Conservation (phyloP, 345 rosid species). For the Conringia planisiliqua region DNA sequence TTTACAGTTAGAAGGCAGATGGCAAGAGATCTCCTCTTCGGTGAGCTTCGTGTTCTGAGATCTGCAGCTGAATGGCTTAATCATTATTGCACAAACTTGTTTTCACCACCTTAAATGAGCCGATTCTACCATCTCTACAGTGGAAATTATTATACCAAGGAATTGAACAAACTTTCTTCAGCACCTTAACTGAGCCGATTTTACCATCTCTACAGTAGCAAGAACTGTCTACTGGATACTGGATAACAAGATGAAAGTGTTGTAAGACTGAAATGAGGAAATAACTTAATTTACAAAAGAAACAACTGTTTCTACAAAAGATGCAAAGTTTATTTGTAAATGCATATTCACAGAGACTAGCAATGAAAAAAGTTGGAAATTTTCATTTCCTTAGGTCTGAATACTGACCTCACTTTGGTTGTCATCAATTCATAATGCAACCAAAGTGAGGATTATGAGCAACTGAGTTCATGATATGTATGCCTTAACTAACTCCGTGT, state of each 20-base stretch:
- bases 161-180: conserved; percentile 36
- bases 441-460: conserved; percentile 17
- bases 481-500: conserved; percentile 80
- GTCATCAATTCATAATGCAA: conserved; percentile 12
- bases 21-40: conserved; percentile 65
- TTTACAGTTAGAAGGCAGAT: conserved; percentile 44
- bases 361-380: conserved; percentile 21
- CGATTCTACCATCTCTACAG: background rate
- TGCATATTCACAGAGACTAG: conserved; percentile 26
- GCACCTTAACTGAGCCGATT: background rate
- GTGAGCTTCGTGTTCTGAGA: conserved; percentile 66
- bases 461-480: conserved; percentile 56
- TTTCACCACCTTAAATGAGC: conserved; percentile 6
- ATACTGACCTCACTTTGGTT: conserved; percentile 16
- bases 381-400: conserved; percentile 14
- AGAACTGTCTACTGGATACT: background rate
- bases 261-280: conserved; percentile 12
- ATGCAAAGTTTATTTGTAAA: conserved; percentile 13
- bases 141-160: background rate
- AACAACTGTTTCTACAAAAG: conserved; percentile 18
- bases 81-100: conserved; percentile 49
- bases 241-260: background rate
- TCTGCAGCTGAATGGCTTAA: conserved; percentile 70
- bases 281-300: conserved; percentile 24
- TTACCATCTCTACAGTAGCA: conserved; percentile 1